Evolutionary conservation across 306 rosid species (phyloP).

Genomic region (Vachellia pachyceras): DNA sequence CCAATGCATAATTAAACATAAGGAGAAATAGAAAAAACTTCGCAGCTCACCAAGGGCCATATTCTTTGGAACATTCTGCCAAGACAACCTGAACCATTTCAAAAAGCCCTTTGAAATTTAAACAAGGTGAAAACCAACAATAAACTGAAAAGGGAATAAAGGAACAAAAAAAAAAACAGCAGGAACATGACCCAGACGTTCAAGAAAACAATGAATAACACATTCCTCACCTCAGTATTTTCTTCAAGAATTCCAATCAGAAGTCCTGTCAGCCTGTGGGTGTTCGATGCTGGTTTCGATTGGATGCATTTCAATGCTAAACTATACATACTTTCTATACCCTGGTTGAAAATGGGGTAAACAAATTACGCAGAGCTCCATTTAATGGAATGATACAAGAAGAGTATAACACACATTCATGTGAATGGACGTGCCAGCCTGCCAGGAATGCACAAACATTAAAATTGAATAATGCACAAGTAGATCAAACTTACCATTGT

Average conservation of each 20-base stretch:
- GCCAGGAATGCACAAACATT: neutral
- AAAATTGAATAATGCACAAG: slow-evolving; percentile 24
- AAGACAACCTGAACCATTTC: slow-evolving; percentile 79
- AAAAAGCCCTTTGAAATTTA: slow-evolving; percentile 39
- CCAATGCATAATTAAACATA: slow-evolving; percentile 1
- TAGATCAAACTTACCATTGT: slow-evolving; percentile 58
- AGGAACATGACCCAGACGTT: slow-evolving; percentile 10
- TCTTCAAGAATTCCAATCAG: slow-evolving; percentile 84
- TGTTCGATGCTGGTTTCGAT: slow-evolving; percentile 58
- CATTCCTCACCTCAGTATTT: slow-evolving; percentile 76
- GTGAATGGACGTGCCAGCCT: neutral
- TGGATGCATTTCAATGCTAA: slow-evolving; percentile 85
- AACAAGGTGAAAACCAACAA: slow-evolving; percentile 15
- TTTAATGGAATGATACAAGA: slow-evolving; percentile 22
- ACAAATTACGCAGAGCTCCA: slow-evolving; percentile 37
- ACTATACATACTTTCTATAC: slow-evolving; percentile 84
- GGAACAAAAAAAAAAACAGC: slow-evolving; percentile 4
- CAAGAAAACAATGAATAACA: slow-evolving; percentile 15
- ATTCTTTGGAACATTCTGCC: slow-evolving; percentile 88
- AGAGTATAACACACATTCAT: neutral
- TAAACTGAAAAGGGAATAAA: slow-evolving; percentile 14
- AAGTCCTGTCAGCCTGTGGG: slow-evolving; percentile 71
- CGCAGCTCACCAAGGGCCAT: slow-evolving; percentile 93
- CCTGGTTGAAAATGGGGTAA: slow-evolving; percentile 52
- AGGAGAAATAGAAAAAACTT: slow-evolving; percentile 7